A percentile compares a stretch with the other conserved stretches of the same genome.
Evolutionary conservation across 2,329 filamentous ascomycete species (phyloP).

Genomic region (Colletotrichum cordylinicola): DNA sequence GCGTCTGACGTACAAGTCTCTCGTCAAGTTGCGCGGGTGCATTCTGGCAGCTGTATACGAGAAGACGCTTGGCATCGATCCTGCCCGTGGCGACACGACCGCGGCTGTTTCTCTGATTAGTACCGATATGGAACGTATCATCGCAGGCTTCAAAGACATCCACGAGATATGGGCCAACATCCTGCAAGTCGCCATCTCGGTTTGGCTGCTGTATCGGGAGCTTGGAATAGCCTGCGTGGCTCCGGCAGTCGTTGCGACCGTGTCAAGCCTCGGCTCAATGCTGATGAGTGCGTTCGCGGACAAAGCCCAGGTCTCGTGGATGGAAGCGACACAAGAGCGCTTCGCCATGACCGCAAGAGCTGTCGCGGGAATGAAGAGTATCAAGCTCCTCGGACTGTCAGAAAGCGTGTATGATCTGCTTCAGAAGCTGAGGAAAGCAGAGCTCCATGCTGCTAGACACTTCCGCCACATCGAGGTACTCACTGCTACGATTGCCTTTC

Average conservation of each 20-base stretch:
- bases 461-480: slow-evolving; percentile 29
- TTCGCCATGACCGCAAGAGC: slow-evolving; percentile 28
- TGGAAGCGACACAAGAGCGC: slow-evolving; percentile 26
- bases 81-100: slow-evolving; percentile 33
- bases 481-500: slow-evolving; percentile 5
- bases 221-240: neutral
- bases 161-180: slow-evolving; percentile 47
- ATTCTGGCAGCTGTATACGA: slow-evolving; percentile 53
- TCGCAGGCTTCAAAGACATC: slow-evolving; percentile 34
- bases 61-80: slow-evolving; percentile 40
- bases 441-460: slow-evolving; percentile 31
- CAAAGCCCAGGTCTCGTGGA: slow-evolving; percentile 25
- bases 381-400: slow-evolving; percentile 42
- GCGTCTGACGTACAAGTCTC: slow-evolving; percentile 36
- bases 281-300: neutral
- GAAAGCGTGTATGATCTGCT: slow-evolving; percentile 29
- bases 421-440: slow-evolving; percentile 36
- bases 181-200: slow-evolving; percentile 47
- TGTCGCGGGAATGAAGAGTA: slow-evolving; percentile 40
- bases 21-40: slow-evolving; percentile 33
- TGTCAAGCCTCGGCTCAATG: neutral
- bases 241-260: slow-evolving; percentile 35
- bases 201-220: slow-evolving; percentile 50
- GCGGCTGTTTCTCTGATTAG: slow-evolving; percentile 52
- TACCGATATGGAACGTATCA: slow-evolving; percentile 49